These are phyloP conservation scores for Ophiognomonia clavigignenti-juglandacearum DNA, from an alignment of 2,329 filamentous ascomycete species.

Conservation along the genomic window DNA sequence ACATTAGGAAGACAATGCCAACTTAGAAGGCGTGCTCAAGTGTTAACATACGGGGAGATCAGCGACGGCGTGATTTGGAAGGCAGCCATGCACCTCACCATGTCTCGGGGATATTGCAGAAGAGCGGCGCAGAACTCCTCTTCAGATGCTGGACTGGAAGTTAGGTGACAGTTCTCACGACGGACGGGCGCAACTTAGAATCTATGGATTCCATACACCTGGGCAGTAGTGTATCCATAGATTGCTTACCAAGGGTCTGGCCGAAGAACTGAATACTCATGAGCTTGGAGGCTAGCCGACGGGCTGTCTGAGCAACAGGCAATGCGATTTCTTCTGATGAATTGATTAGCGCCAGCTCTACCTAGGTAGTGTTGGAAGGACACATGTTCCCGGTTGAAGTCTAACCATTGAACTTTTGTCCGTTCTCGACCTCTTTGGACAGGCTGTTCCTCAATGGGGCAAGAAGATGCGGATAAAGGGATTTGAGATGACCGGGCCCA, in stretches of 20 bases:
- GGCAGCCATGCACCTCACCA: neutral
- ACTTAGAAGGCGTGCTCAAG: neutral
- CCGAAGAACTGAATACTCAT: neutral
- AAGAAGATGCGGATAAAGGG: neutral
- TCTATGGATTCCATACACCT: too few relatives aligned
- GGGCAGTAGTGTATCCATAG: too few relatives aligned
- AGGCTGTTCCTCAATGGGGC: neutral
- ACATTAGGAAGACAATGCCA: neutral
- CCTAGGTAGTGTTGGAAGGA: neutral
- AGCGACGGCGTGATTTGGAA: constrained; percentile 2
- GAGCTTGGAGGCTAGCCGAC: neutral
- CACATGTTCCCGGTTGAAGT: too few relatives aligned
- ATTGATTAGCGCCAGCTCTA: neutral
- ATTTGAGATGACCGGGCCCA: neutral
- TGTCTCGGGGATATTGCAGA: neutral
- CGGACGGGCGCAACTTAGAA: too few relatives aligned
- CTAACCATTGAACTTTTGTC: neutral
- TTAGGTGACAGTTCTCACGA: too few relatives aligned
- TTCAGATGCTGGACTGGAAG: neutral
- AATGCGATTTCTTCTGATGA: neutral
- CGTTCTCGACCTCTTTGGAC: neutral
- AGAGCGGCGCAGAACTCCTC: neutral
- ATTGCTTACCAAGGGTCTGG: neutral
- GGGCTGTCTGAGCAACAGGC: neutral
- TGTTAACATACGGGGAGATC: neutral